These are phyloP conservation scores for Verticillium dahliae DNA, from an alignment of 2,329 filamentous ascomycete species.

Conservation along the genomic window DNA sequence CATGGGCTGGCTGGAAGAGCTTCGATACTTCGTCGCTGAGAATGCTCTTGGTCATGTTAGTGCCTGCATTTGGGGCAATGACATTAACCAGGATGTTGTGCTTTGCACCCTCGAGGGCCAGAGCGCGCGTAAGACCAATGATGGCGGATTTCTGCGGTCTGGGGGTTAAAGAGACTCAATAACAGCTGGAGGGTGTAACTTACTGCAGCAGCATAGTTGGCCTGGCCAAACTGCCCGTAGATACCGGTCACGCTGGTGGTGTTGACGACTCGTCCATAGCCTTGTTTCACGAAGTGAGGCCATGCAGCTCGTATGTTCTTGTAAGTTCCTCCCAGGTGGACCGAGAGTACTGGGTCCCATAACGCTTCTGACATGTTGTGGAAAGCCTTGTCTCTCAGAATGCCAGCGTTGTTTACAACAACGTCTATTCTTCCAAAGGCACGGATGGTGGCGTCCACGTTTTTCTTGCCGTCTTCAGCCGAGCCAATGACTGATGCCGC, in stretches of 20 bases:
- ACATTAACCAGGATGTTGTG: slow-evolving; percentile 99
- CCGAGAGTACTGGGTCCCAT: slow-evolving; percentile 88
- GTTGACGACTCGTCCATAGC: slow-evolving; percentile 95
- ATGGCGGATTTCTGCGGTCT: slow-evolving; percentile 74
- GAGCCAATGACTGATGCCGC: slow-evolving; percentile 90
- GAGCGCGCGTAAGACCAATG: slow-evolving; percentile 86
- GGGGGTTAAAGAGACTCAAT: slow-evolving; percentile 6
- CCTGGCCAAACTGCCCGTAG: slow-evolving; percentile 98
- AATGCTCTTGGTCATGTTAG: slow-evolving; percentile 87
- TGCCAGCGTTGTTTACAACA: slow-evolving; percentile 95
- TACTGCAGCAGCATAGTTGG: slow-evolving; percentile 90
- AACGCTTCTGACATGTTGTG: slow-evolving; percentile 92
- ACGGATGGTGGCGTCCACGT: slow-evolving; percentile 91
- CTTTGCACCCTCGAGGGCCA: slow-evolving; percentile 89
- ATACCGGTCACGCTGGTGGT: slow-evolving; percentile 96
- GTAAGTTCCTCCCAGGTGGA: slow-evolving; percentile 91
- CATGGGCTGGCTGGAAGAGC: slow-evolving; percentile 98
- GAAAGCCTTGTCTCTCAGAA: slow-evolving; percentile 96
- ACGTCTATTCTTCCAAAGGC: slow-evolving; percentile 91
- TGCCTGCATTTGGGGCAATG: slow-evolving; percentile 95
- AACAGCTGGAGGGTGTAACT: slow-evolving; percentile 27
- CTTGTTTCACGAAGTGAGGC: slow-evolving; percentile 97
- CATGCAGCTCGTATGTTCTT: slow-evolving; percentile 96
- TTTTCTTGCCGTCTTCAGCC: slow-evolving; percentile 83
- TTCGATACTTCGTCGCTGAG: slow-evolving; percentile 97